Conservation (phyloP, 768 basidiomycete species). For the Clathrus columnatus region DNA sequence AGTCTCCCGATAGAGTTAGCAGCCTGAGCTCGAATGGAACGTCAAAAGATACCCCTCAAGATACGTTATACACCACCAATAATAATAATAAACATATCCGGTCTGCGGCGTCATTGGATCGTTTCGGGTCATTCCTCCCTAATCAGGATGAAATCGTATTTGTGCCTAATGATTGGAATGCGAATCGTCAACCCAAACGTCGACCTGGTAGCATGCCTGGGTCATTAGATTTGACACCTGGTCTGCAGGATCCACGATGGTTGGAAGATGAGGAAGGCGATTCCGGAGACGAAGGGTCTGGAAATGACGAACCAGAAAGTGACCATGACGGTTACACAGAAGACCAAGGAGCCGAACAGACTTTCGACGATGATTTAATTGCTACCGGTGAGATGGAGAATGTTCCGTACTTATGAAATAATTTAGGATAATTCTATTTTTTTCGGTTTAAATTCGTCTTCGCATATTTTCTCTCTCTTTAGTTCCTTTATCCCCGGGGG, state of each 20-base stretch:
- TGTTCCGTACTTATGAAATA: conserved; percentile 53
- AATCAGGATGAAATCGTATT: not conserved
- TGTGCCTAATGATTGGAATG: not conserved
- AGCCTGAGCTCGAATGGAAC: conserved; percentile 22
- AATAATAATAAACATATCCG: conserved; percentile 35
- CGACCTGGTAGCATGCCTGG: conserved; percentile 86
- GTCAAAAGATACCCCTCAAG: conserved; percentile 23
- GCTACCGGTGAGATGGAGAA: conserved; percentile 80
- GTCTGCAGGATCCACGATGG: conserved; percentile 47
- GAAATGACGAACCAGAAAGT: conserved; percentile 22
- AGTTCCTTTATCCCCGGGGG: no score
- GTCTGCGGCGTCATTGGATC: conserved; percentile 73
- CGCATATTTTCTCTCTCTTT: no score
- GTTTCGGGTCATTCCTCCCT: conserved; percentile 26
- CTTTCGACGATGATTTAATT: conserved; percentile 71
- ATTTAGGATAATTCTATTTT: no score
- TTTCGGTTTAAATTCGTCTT: no score
- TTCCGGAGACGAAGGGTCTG: conserved; percentile 21
- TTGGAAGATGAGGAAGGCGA: conserved; percentile 34
- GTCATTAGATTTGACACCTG: conserved; percentile 28
- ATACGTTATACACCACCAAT: not conserved
- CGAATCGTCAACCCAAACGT: conserved; percentile 18
- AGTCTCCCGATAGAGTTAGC: conserved; percentile 4
- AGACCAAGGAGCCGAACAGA: conserved; percentile 50
- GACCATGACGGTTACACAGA: conserved; percentile 37